Evolutionary conservation across 2,329 filamentous ascomycete genomes (phyloP).

Genomic region (Pseudogymnoascus pannorum): DNA sequence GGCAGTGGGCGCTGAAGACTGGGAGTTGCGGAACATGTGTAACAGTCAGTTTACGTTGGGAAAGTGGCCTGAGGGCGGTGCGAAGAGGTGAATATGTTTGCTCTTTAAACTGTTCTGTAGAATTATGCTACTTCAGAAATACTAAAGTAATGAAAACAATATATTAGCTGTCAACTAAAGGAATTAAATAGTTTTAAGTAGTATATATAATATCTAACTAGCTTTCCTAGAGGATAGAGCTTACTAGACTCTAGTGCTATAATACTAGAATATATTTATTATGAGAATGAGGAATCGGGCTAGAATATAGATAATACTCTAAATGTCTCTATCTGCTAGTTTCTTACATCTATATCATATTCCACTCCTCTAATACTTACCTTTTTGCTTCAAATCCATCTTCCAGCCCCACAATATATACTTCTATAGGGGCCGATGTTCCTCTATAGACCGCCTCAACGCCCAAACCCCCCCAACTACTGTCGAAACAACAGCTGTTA

Average conservation of each 20-base stretch:
- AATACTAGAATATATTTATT: background rate
- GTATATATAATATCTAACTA: too few species aligned
- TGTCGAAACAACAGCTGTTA: background rate
- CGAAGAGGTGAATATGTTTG: conserved; percentile 10
- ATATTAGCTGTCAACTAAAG: too few species aligned
- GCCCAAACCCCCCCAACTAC: background rate
- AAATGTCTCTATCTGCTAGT: background rate
- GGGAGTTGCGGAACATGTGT: conserved; percentile 60
- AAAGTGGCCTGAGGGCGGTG: conserved; percentile 22
- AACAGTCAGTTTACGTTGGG: conserved; percentile 54
- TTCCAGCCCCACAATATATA: background rate
- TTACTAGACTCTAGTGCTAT: too few species aligned
- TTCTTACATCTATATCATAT: background rate
- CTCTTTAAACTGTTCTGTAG: too few species aligned
- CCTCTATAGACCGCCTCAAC: background rate
- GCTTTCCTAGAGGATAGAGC: too few species aligned
- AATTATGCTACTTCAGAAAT: too few species aligned
- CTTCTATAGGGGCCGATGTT: background rate
- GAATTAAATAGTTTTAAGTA: too few species aligned
- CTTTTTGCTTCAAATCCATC: background rate
- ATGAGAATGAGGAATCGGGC: background rate
- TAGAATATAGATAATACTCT: background rate
- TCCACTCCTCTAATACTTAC: background rate
- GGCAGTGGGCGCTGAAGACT: conserved; percentile 50
- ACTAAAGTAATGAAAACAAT: too few species aligned